Evolutionary conservation across 1,284 basidiomycete genomes (phyloP), one percentile per base, ranked within the genome.

Genomic region (Heterobasidion occidentale): DNA sequence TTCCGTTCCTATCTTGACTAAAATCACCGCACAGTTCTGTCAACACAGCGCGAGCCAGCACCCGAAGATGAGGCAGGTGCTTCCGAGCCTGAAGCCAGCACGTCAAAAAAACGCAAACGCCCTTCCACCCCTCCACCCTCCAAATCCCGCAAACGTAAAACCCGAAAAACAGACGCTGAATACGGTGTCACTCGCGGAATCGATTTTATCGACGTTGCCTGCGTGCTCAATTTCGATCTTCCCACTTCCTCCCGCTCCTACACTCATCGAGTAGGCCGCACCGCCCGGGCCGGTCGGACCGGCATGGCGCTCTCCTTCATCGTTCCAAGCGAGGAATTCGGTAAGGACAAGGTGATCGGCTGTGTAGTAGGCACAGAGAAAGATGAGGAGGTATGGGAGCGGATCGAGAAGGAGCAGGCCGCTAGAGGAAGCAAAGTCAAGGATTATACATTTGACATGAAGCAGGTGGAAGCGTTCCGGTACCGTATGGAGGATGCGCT

Each of bases 401-500:
- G 84, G 65, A 92, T 97, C 46, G 86, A 90, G 67, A 79, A 77
- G 60, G 83, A 88, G 67, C 86, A 90, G 67, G 82, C 75, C 6
- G 84, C 84, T 44, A 73, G 83, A 56, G 90, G 87, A 34, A 86
- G 84, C 56, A 82, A 89, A 62, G 80, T 98, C 61, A 90, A 92
- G 69, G 94, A 94, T 70, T 99, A 97, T 74, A 82, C 86, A 45
- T 92, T 98, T 67, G 94, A 98, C 70, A 86, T 91, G 90, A 81
- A 85, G 71, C 87, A 97, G 75, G 92, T 98, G 46, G 94, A 98
- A 64, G 94, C 93, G n/a, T 99, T 99, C 76, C 77, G 95, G 63
- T 99, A 99, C 73, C 83, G 97, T 54, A 98, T 98, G 93, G 92
- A 95, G 67, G 97, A 99, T 69, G 97, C 94, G 2, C 70, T 99